Base-by-base conservation (phyloP, 352 stramenopile genomes). In the Elongisporangium undulatum region DNA sequence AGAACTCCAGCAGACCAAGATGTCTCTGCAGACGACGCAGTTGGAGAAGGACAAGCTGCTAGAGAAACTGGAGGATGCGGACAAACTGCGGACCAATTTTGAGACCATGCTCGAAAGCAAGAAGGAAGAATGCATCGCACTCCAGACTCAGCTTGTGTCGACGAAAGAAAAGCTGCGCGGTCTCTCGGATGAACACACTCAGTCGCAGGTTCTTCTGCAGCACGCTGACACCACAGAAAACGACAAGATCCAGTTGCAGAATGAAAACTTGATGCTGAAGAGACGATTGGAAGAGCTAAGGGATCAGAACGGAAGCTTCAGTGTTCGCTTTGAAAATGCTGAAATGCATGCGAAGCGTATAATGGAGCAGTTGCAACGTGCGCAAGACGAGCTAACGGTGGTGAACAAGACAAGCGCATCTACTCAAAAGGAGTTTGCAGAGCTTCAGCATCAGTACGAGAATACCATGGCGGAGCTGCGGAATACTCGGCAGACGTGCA, bases 191-290 rank as follows among this genome's bases (percentile, higher is more conserved):
- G 73, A 74, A 52, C 55, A 77, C 12, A 72, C 49, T 49, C 61
- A 81, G 72, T 41, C 69, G 45, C 59, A 82, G 55, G 61, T 75
- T 1, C 39, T 86, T 1, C 24, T 87, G 38, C 56, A 64, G 51
- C 79, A 71, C 53, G 74, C 76, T 9, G 79, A 88, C 56, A 70
- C 85, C 17, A 72, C 77, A 2, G 82, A 89, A 54, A 87, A 80
- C 13, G 79, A 92, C 49, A 90, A 88, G 53, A 60, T 90, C 9
- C 69, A 77, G 15, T 63, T 85, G 13, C 77, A 90, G 51, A 89
- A 86, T 41, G 79, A 90, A 34, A 67, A 72, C 3, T 61, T 90
- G 29, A 72, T 71, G 13, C 54, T 90, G 15, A 74, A 82, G 38
- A 67, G 82, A 13, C 75, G 78, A 2, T 62, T 89, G 10, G 80